phyloP scores from a whole-genome alignment of 768 basidiomycete genomes.

The Heimioporus sp. region DNA sequence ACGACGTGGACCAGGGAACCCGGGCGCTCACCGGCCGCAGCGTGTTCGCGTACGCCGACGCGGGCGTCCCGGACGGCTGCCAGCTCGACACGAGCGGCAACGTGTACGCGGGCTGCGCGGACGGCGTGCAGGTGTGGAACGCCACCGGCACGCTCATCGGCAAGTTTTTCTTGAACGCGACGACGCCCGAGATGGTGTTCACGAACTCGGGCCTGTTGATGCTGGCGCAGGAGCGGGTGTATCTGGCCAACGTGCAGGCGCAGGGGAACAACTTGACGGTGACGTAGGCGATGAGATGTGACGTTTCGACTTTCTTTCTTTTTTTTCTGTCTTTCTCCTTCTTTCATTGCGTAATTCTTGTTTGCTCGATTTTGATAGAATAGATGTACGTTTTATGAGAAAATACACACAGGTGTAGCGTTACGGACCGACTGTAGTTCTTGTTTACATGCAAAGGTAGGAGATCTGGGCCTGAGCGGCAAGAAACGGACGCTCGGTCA shows the following conservation, averaged over 20 bases:
- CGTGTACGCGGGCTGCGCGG: constrained; percentile 64
- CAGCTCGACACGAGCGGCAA: constrained; percentile 64
- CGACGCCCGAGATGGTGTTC: constrained; percentile 38
- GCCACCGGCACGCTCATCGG: constrained; percentile 55
- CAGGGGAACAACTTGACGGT: constrained; percentile 22
- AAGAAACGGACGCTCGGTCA: too few species aligned
- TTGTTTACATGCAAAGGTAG: too few species aligned
- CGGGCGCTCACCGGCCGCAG: constrained; percentile 58
- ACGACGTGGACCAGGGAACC: constrained; percentile 57
- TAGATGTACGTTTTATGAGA: too few species aligned
- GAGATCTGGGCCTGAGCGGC: too few species aligned
- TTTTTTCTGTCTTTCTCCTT: too few species aligned
- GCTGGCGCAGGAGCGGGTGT: constrained; percentile 37
- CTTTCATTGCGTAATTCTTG: too few species aligned
- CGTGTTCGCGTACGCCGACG: constrained; percentile 64
- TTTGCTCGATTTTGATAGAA: too few species aligned
- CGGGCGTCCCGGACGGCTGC: constrained; percentile 66
- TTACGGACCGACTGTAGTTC: too few species aligned
- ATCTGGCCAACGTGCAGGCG: constrained; percentile 37
- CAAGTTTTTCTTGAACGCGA: constrained; percentile 54
- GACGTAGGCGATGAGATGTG: too few species aligned
- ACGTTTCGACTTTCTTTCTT: too few species aligned
- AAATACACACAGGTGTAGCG: too few species aligned
- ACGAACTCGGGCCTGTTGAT: constrained; percentile 41
- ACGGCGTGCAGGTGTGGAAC: constrained; percentile 67